Percentiles rank a stretch among this genome's conserved stretches.
Evolutionary conservation across 371 early-diverging fungal genomes (phyloP).

Genomic region (Gilbertella persicaria): DNA sequence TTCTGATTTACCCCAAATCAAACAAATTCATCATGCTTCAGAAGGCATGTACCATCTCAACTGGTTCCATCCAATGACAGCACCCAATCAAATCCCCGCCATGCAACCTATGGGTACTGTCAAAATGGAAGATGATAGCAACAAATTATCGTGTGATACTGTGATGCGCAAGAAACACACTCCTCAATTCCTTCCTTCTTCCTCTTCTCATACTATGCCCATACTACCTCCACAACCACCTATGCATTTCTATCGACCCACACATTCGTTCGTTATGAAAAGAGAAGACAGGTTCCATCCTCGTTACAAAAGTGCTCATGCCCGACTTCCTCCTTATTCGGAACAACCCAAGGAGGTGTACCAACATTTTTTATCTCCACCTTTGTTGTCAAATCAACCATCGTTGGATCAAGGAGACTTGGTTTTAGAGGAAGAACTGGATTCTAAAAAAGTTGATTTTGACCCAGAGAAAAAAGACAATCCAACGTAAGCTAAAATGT

Average conservation of each 20-base stretch:
- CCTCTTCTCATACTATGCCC: too few relatives aligned
- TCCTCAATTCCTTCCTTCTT: too few relatives aligned
- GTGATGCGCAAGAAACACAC: too few relatives aligned
- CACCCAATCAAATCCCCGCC: neutral
- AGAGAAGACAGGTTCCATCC: conserved; percentile 13
- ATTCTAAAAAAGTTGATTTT: neutral
- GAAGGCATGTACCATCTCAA: neutral
- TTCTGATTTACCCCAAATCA: neutral
- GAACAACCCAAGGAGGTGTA: conserved; percentile 7
- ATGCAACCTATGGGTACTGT: neutral
- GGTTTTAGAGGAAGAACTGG: neutral
- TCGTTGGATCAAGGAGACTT: conserved; percentile 3
- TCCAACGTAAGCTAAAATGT: conserved; percentile 1
- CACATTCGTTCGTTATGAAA: neutral
- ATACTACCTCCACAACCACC: too few relatives aligned
- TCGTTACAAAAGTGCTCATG: conserved; percentile 25
- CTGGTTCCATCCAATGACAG: neutral
- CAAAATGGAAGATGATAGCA: neutral
- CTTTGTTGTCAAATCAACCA: conserved; percentile 3
- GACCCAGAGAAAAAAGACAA: conserved; percentile 1
- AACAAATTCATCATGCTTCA: neutral
- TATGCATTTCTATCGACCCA: neutral
- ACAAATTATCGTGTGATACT: neutral
- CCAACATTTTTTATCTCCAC: conserved; percentile 15
- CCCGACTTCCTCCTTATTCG: conserved; percentile 13